Base-by-base conservation (phyloP, 768 basidiomycete species). In the Pleurotus djamor region DNA sequence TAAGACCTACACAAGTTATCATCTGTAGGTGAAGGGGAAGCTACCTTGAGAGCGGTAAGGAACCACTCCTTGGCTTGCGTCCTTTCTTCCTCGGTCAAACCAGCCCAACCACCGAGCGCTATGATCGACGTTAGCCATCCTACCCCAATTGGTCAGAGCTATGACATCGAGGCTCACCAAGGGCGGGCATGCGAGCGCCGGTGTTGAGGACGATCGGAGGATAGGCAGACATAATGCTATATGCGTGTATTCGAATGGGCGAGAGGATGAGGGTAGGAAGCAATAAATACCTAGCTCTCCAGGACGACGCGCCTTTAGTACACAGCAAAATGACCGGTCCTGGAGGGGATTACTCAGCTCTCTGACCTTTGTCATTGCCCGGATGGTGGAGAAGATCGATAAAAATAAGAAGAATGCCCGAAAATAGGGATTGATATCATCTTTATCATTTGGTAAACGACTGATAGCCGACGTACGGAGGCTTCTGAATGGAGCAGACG, bases 91-190 rank as follows among this genome's bases (percentile, higher is more conserved):
- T 69, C 57, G 37, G 69, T 72, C 1, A 64, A 17, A 9, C 76
- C 77, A 13, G 73, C 72, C 69, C 72, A 83, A 13, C 75, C 67
- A 8, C 81, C 80, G 44, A 73, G 69, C 7, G 75, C 81, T 81
- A 36, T 49, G 7, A 50, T 28, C 21, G 21, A 28, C 21, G 21
- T 28, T 28, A 28, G 21, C 21, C 21, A 28, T 28, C 21, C 21
- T 28, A 28, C 21, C 21, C 21, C 21, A 28, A 28, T 28, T 28
- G 21, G 21, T 28, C 21, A 28, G 21, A 28, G n/a, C n/a, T 41
- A n/a, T 9, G 38, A n/a, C 9, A 13, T 16, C 9, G 16, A 17
- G 34, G 36, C 13, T 35, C 52, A 44, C 54, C 54, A 28, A 56
- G 41, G n/a, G 41, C 36, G 35, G 54, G 54, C 54, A 56, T 56